Conservation (phyloP, 192 early-diverging fungal genomes). For the Entomortierella parvispora region DNA sequence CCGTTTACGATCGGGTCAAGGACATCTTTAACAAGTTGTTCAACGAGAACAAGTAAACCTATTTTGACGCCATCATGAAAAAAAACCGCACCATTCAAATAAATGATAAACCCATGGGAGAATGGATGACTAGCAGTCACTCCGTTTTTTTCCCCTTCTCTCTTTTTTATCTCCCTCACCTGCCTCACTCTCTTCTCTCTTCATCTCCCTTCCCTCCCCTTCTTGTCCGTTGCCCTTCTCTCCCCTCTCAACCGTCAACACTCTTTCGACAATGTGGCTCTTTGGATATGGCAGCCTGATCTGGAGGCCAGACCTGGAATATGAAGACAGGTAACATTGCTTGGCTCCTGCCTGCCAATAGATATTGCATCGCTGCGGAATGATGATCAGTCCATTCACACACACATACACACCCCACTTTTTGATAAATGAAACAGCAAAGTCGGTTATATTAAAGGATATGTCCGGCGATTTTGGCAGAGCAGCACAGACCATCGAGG, state of each 20-base stretch:
- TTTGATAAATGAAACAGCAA: conserved; percentile 31
- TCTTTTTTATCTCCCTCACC: not conserved
- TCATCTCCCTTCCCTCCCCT: no score
- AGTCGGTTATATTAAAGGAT: conserved; percentile 73
- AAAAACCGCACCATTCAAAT: no score
- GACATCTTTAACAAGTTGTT: conserved; percentile 63
- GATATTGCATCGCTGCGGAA: not conserved
- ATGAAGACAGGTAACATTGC: conserved; percentile 56
- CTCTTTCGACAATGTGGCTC: conserved; percentile 56
- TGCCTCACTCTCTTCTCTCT: not conserved
- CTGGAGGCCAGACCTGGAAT: conserved; percentile 65
- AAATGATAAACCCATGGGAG: no score
- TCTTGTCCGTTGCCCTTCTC: no score
- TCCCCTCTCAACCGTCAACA: no score
- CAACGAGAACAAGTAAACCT: conserved; percentile 32
- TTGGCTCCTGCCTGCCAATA: not conserved
- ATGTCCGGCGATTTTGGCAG: conserved; percentile 84
- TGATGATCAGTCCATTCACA: not conserved
- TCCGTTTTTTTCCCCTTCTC: not conserved
- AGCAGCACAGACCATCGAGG: conserved; percentile 89
- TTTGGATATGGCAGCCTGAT: conserved; percentile 69
- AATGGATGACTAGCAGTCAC: not conserved
- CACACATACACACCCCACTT: not conserved
- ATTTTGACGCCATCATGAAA: not conserved
- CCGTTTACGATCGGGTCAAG: conserved; percentile 74